These are phyloP conservation scores for Rhytidiadelphus loreus DNA, from an alignment of 225 moss, liverwort and hornwort species.

Conservation along the genomic window DNA sequence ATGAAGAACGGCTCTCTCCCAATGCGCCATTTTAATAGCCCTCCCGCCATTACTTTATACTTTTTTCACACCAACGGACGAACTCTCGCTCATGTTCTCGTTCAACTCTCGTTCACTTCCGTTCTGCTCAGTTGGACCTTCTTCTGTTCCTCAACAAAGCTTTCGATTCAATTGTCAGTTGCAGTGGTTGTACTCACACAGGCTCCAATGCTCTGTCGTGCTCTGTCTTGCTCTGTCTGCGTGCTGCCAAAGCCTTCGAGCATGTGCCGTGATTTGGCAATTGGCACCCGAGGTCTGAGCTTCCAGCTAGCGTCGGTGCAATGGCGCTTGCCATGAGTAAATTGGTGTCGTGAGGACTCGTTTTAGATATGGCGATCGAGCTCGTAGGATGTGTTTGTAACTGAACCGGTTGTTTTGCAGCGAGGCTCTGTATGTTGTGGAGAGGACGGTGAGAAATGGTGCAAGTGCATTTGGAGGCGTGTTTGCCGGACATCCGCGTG, in stretches of 20 bases:
- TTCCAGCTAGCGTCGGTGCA: neutral
- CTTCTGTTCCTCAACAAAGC: neutral
- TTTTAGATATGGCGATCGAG: neutral
- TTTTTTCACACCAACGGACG: constrained; percentile 4
- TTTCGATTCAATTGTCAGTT: neutral
- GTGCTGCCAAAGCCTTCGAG: constrained; percentile 11
- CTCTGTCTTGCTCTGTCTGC: neutral
- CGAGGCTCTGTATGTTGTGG: neutral
- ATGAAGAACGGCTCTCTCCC: constrained; percentile 19
- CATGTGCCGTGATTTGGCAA: constrained; percentile 13
- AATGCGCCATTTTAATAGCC: neutral
- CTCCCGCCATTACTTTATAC: neutral
- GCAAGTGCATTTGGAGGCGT: constrained; percentile 41
- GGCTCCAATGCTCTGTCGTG: neutral
- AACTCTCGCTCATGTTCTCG: neutral
- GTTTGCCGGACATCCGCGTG: constrained; percentile 37
- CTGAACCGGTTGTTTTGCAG: neutral
- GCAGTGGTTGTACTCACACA: neutral
- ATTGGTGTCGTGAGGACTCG: neutral
- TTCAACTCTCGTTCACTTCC: neutral
- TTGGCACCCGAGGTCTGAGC: neutral
- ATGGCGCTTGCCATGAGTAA: neutral
- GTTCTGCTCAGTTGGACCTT: neutral
- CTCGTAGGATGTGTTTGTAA: neutral
- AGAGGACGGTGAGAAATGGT: constrained; percentile 5